Conservation (phyloP, 2,329 filamentous ascomycete species). For the Colletotrichum agaves region DNA sequence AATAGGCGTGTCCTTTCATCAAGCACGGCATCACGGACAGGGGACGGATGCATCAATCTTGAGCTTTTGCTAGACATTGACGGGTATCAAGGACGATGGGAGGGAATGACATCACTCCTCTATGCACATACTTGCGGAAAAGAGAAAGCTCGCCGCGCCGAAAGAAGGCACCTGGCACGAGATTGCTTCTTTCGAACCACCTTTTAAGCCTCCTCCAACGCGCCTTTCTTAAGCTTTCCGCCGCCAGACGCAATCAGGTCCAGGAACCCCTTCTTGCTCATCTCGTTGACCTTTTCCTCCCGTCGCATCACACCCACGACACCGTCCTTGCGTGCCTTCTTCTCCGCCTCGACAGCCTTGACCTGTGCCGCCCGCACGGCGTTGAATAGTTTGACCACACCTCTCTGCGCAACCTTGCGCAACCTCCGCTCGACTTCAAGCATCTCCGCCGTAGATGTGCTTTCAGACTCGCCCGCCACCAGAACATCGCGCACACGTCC, state of each 20-base stretch:
- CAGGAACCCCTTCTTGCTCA: constrained; percentile 96
- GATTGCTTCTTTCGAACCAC: background rate
- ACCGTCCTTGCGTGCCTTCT: constrained; percentile 74
- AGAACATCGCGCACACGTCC: constrained; percentile 90
- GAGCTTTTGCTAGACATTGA: constrained; percentile 36
- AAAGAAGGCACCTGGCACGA: constrained; percentile 27
- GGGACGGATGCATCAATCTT: constrained; percentile 24
- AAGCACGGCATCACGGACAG: constrained; percentile 31
- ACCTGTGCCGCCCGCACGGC: constrained; percentile 93
- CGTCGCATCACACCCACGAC: constrained; percentile 82
- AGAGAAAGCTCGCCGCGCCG: background rate
- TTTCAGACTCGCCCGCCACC: constrained; percentile 59
- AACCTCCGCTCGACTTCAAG: constrained; percentile 81
- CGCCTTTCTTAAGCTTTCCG: constrained; percentile 67
- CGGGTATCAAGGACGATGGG: constrained; percentile 39
- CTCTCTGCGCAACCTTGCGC: constrained; percentile 88
- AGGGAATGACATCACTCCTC: constrained; percentile 42
- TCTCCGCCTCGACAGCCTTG: constrained; percentile 82
- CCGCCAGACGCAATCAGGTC: constrained; percentile 82
- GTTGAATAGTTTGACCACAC: constrained; percentile 97
- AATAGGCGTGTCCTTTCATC: constrained; percentile 17
- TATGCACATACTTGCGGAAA: constrained; percentile 28
- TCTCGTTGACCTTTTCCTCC: constrained; percentile 91
- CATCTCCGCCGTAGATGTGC: constrained; percentile 62
- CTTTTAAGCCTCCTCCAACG: constrained; percentile 64